Evolutionary conservation across 78 protist genomes (phyloP), one percentile per base, ranked within the genome.

Genomic region (Guillardia theta): DNA sequence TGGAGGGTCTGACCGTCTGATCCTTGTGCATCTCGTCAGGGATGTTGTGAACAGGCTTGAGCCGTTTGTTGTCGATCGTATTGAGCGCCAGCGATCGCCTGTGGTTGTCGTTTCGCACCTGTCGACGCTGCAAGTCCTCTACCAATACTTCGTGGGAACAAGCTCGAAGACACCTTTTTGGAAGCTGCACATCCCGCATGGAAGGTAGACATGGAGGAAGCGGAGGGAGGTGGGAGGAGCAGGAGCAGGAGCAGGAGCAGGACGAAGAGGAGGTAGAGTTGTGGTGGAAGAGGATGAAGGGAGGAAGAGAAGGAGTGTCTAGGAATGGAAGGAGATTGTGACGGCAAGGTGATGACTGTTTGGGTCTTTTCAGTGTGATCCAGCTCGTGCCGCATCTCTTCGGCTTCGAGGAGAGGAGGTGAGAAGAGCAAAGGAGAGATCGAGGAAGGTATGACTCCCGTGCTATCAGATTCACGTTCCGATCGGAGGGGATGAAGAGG

Each of bases 61-160:
- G 90, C 90, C 90, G 21, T 78, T 78, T 8, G 90, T 78, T 0
- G 90, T 37, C 41, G 90, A 78, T 50, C 21, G 18, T 10, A 37
- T 78, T 36, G 90, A 78, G 90, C 90, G 90, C 33, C 50, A 78
- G 90, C 45, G 48, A 30, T 78, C 44, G 44, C 90, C 90, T 8
- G 39, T 36, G 24, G 90, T 78, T 4, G 48, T 78, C 33, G 90
- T 78, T 36, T 78, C 90, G 41, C 90, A 78, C 48, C 90, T 78
- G 43, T 78, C 90, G 53, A 78, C 90, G 0, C 90, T 78, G 53
- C 90, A 58, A 24, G 90, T 78, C 30, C 50, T 78, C 53, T 78
- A 78, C 48, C 90, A 78, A 30, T 78, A 78, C 48, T 78, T 78
- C 39, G 90, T 78, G 4, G 90, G 90, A 30, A 18, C 48, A n/a